phyloP scores from a whole-genome alignment of 1,139 yeast species.

The Hemisphaericaspora subhashii region DNA sequence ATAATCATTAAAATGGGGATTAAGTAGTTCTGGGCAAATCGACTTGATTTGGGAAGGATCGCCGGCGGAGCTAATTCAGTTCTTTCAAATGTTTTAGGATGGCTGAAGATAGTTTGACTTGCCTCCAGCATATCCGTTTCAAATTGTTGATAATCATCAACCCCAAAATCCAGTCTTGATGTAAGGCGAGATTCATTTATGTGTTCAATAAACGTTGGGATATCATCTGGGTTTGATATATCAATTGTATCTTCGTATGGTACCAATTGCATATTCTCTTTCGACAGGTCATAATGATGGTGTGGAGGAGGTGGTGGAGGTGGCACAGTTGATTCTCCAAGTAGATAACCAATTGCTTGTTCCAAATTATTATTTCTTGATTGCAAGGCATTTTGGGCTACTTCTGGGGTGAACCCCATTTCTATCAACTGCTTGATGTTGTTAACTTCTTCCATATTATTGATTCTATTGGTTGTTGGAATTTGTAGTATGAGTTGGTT shows the following conservation, averaged over 20 bases:
- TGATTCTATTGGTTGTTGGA: neutral
- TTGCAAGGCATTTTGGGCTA: constrained; percentile 42
- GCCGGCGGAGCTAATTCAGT: constrained; percentile 11
- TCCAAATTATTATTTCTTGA: constrained; percentile 49
- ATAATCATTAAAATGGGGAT: constrained; percentile 27
- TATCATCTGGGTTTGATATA: constrained; percentile 20
- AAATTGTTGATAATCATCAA: constrained; percentile 1
- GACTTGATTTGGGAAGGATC: constrained; percentile 10
- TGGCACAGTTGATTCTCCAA: constrained; percentile 38
- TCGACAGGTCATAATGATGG: constrained; percentile 4
- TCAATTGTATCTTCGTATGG: constrained; percentile 18
- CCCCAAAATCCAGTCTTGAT: constrained; percentile 2
- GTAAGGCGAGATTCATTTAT: constrained; percentile 1
- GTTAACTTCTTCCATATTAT: constrained; percentile 12
- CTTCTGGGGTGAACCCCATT: constrained; percentile 60
- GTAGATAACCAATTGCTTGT: constrained; percentile 53
- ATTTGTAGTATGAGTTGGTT: too few relatives aligned
- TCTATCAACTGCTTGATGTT: constrained; percentile 44
- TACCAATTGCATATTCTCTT: constrained; percentile 10
- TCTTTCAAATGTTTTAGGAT: constrained; percentile 7
- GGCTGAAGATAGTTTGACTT: constrained; percentile 7
- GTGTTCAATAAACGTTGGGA: constrained; percentile 12
- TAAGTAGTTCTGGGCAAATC: constrained; percentile 23
- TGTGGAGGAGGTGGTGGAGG: constrained; percentile 8
- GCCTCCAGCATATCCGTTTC: neutral